A percentile compares a stretch with the other conserved stretches of the same genome.
Conservation (phyloP, 306 rosid species). For the Cicer yamashitae region DNA sequence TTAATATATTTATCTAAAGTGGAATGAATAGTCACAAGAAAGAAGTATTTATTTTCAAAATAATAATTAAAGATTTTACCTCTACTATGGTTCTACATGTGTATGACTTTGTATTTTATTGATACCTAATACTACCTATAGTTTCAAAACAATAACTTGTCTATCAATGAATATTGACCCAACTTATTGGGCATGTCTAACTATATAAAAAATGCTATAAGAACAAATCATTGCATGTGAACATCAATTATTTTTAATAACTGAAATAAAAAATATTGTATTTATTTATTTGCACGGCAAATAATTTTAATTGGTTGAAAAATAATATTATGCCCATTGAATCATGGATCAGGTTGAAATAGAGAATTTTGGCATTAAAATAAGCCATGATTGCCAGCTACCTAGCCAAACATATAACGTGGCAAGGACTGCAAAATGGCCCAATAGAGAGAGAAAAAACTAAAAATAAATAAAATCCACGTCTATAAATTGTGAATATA, state of each 20-base stretch:
- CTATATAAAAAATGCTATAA: too few relatives aligned
- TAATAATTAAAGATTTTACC: too few relatives aligned
- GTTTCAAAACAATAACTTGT: too few relatives aligned
- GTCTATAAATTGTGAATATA: slow-evolving; percentile 36
- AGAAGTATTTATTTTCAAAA: too few relatives aligned
- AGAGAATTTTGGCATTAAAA: background rate
- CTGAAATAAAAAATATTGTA: background rate
- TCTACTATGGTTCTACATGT: too few relatives aligned
- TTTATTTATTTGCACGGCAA: background rate
- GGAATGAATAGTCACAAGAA: too few relatives aligned
- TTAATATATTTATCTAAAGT: too few relatives aligned
- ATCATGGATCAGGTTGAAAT: slow-evolving; percentile 15
- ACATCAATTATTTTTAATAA: background rate
- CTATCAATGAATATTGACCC: too few relatives aligned
- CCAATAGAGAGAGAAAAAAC: background rate
- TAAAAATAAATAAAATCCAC: slow-evolving; percentile 7
- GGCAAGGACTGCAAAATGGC: background rate
- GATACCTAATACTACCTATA: too few relatives aligned
- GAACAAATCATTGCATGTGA: too few relatives aligned
- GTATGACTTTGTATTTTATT: too few relatives aligned
- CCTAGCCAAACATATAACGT: background rate
- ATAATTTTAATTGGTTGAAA: background rate
- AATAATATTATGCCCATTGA: background rate
- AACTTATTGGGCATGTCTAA: too few relatives aligned
- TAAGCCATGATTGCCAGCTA: slow-evolving; percentile 7